Evolutionary conservation across 148 eudicot species (phyloP).

Genomic region (Fallopia convolvulus): DNA sequence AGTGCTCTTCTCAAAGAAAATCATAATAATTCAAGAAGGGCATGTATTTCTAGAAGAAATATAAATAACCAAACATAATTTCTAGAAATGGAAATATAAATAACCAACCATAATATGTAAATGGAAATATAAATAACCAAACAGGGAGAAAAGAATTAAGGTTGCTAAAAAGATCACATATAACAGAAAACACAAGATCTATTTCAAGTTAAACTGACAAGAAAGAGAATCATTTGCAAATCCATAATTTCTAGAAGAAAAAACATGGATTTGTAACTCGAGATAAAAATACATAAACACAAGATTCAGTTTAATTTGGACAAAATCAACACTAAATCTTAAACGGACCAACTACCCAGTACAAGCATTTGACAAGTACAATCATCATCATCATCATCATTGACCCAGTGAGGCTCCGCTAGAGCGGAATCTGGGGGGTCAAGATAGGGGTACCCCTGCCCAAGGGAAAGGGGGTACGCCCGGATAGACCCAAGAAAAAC

Average conservation of each 20-base stretch:
- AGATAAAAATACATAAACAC: background rate
- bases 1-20: background rate
- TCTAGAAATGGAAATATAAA: background rate
- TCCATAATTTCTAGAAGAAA: no score
- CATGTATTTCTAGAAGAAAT: background rate
- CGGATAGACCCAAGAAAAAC: no score
- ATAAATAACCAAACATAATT: background rate
- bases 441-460: no score
- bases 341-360: background rate
- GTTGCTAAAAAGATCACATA: background rate
- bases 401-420: no score
- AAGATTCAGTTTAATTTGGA: background rate
- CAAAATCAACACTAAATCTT: background rate
- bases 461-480: no score
- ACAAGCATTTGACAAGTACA: background rate
- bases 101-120: background rate
- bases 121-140: background rate
- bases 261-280: no score
- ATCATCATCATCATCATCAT: no score
- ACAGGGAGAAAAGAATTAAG: background rate
- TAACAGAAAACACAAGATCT: background rate
- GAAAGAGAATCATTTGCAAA: no score
- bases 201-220: no score
- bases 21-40: background rate
- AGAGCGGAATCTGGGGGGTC: no score